A percentile compares a stretch with the other conserved stretches of the same genome.
These are phyloP conservation scores for Amanita fuliginea DNA, from an alignment of 768 basidiomycete genomes.

Conservation along the genomic window DNA sequence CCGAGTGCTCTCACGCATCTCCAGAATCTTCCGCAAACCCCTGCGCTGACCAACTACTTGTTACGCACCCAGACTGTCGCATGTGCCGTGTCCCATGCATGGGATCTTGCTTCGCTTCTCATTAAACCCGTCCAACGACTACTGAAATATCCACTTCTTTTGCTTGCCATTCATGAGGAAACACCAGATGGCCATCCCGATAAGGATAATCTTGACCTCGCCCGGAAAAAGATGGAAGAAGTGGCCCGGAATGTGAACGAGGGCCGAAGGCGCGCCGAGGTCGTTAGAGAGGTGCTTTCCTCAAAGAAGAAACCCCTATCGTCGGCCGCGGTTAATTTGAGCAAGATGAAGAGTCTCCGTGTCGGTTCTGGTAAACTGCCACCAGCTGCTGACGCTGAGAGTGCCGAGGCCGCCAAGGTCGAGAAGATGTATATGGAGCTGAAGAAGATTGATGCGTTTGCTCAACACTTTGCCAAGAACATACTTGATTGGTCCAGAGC, in stretches of 20 bases:
- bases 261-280: slow-evolving; percentile 62
- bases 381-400: slow-evolving; percentile 12
- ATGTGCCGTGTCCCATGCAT: slow-evolving; percentile 69
- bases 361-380: slow-evolving; percentile 14
- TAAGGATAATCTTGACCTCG: slow-evolving; percentile 41
- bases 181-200: slow-evolving; percentile 63
- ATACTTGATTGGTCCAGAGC: slow-evolving; percentile 53
- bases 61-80: slow-evolving; percentile 55
- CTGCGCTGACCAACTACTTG: slow-evolving; percentile 56
- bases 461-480: slow-evolving; percentile 49
- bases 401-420: slow-evolving; percentile 39
- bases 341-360: slow-evolving; percentile 46
- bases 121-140: slow-evolving; percentile 97
- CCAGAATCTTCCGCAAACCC: slow-evolving; percentile 33
- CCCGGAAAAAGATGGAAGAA: slow-evolving; percentile 54
- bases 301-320: slow-evolving; percentile 34
- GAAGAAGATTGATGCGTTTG: slow-evolving; percentile 43
- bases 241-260: slow-evolving; percentile 74
- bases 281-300: slow-evolving; percentile 63
- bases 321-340: slow-evolving; percentile 44
- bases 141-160: slow-evolving; percentile 86
- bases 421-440: slow-evolving; percentile 45
- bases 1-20: slow-evolving; percentile 65
- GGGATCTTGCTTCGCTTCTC: slow-evolving; percentile 88
- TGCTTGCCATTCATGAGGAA: slow-evolving; percentile 64